Percentiles rank a stretch among this genome's conserved stretches.
Evolutionary conservation across 176 grass and related monocot species (phyloP).

Genomic region (Oryza brachyantha): DNA sequence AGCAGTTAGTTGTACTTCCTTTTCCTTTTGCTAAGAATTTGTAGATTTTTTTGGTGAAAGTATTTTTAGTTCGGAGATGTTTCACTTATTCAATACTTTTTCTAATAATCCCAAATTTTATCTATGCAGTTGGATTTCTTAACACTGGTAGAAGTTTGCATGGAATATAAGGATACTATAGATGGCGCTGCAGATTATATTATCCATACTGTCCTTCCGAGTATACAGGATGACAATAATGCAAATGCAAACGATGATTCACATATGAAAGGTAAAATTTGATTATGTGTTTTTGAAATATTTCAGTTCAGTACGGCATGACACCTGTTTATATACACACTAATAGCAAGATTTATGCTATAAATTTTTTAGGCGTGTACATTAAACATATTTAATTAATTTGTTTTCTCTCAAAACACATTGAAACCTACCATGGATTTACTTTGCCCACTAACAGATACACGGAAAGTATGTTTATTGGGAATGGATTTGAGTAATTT

Average conservation of each 20-base stretch:
- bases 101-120: not conserved
- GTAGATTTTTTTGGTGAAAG: not conserved
- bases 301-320: not conserved
- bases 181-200: constrained; percentile 33
- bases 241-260: not conserved
- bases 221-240: not conserved
- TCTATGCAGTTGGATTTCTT: constrained; percentile 28
- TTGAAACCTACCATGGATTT: not conserved
- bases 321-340: not conserved
- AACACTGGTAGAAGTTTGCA: constrained; percentile 36
- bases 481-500: not conserved
- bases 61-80: not conserved
- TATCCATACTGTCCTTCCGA: constrained; percentile 21
- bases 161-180: constrained; percentile 30
- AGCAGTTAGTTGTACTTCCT: too few species aligned
- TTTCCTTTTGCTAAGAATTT: not conserved
- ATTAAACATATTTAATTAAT: not conserved
- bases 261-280: constrained; percentile 19
- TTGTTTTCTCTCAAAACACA: not conserved
- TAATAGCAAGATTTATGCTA: not conserved
- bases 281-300: not conserved
- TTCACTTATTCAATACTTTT: not conserved
- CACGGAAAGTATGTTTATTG: not conserved
- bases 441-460: not conserved
- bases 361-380: not conserved